Percentiles rank a stretch among this genome's conserved stretches.
Evolutionary conservation across 148 eudicot genomes (phyloP).

Genomic region (Persicaria tinctoria): DNA sequence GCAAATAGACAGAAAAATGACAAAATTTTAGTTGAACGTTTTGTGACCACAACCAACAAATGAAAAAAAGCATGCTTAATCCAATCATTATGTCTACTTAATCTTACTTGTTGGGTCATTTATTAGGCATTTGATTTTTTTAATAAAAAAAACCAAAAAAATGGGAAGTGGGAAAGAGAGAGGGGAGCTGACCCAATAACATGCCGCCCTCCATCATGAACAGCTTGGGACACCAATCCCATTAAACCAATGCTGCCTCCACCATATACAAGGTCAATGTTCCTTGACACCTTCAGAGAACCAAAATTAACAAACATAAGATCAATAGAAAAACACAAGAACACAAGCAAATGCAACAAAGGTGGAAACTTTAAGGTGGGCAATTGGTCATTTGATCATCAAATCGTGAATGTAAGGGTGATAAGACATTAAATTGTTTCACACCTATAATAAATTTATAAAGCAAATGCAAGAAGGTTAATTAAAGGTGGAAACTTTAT

Average conservation of each 20-base stretch:
- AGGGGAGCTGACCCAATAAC: conserved; percentile 68
- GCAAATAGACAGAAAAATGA: conserved; percentile 64
- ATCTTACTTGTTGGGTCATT: conserved; percentile 15
- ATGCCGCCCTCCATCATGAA: conserved; percentile 97
- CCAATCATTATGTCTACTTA: conserved; percentile 30
- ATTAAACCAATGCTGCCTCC: conserved; percentile 98
- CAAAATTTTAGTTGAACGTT: conserved; percentile 41
- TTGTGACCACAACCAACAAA: conserved; percentile 18
- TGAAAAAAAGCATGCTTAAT: conserved; percentile 20
- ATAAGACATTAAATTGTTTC: neutral
- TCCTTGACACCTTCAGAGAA: conserved; percentile 64
- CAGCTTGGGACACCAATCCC: conserved; percentile 99
- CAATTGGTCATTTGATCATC: too few species aligned
- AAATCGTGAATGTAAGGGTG: too few species aligned
- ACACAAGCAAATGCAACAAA: neutral
- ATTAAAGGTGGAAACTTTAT: neutral
- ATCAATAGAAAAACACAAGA: neutral
- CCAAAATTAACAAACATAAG: neutral
- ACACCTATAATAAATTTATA: neutral
- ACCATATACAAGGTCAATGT: conserved; percentile 98
- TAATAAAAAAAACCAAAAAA: neutral
- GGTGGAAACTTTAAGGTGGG: too few species aligned
- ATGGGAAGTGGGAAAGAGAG: neutral
- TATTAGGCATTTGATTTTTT: conserved; percentile 8
- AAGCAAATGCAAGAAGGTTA: neutral